Base-by-base conservation (phyloP, 352 stramenopile genomes). In the Aphanomyces euteiches region DNA sequence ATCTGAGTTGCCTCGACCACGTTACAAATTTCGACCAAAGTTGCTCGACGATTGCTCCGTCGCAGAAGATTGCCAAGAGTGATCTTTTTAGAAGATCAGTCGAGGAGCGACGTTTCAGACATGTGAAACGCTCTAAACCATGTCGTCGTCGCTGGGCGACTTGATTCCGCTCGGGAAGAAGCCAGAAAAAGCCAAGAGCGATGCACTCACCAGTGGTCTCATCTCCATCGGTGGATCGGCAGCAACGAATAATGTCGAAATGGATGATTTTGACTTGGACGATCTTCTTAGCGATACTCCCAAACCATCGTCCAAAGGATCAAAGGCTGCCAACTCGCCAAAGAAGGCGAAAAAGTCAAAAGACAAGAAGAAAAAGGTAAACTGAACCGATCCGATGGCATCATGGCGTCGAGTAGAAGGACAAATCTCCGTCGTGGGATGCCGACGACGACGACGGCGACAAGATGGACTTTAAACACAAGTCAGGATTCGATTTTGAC, bases 311-410 rank as follows among this genome's bases (percentile, higher is more conserved):
- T 53, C 45, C n/a, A 58, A 58, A 58, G 45, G 13, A n/a, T 2
- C 17, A 10, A 7, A 19, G 28, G 5, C 56, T 2, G 28, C n/a
- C n/a, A n/a, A 28, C 21, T 45, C 56, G 19, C 6, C 37, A 45
- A 41, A 41, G 8, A 64, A 64, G 56, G n/a, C 56, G n/a, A 56
- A 56, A 66, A 66, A 56, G 37, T 56, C 37, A 3, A 66, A 37
- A 65, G 60, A 43, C 37, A 67, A 67, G 50, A 69, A 69, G 63
- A 69, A 69, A 61, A 69, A 69, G 63, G 63, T 69, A 61, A 7
- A 28, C n/a, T 21, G 3, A 12, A 68, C 36, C 5, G 10, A 38
- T 3, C 8, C 7, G 5, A 47, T 12, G 1, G 37, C 15, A 12
- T 19, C 37, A 12, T n/a, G 21, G 21, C 15, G 57, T 38, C 0